These are phyloP conservation scores for Protomyces arabidopsidicola DNA, from an alignment of 1,139 yeast genomes.

Conservation along the genomic window DNA sequence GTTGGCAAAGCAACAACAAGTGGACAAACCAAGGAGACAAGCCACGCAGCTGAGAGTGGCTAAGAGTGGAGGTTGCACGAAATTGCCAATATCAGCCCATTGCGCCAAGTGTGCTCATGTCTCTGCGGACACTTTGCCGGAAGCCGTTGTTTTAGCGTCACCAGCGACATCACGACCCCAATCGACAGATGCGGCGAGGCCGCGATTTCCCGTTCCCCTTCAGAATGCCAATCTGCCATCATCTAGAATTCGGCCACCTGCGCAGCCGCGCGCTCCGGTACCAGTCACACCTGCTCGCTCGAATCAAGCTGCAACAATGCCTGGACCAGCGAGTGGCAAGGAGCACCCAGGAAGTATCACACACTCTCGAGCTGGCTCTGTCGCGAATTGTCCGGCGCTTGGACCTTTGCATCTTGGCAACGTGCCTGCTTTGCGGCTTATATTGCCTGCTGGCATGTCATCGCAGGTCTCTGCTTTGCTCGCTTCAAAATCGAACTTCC, in stretches of 20 bases:
- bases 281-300: not conserved
- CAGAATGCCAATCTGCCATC: not conserved
- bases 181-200: too few species aligned
- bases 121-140: not conserved
- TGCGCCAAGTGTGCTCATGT: constrained; percentile 25
- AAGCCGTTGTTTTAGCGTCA: not conserved
- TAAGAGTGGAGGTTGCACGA: not conserved
- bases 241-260: not conserved
- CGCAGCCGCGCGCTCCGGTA: too few species aligned
- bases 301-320: not conserved
- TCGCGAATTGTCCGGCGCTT: constrained; percentile 18
- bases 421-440: constrained; percentile 35
- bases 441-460: constrained; percentile 32
- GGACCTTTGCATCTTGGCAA: constrained; percentile 27
- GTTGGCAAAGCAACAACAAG: not conserved
- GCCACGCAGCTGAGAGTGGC: too few species aligned
- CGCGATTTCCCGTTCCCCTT: not conserved
- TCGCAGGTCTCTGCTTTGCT: constrained; percentile 39
- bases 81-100: constrained; percentile 6
- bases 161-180: too few species aligned
- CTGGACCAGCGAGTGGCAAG: not conserved
- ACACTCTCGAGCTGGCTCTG: constrained; percentile 1
- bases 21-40: too few species aligned
- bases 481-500: constrained; percentile 45
- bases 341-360: not conserved